Conservation (phyloP, 306 rosid species). For the Malus sylvestris region DNA sequence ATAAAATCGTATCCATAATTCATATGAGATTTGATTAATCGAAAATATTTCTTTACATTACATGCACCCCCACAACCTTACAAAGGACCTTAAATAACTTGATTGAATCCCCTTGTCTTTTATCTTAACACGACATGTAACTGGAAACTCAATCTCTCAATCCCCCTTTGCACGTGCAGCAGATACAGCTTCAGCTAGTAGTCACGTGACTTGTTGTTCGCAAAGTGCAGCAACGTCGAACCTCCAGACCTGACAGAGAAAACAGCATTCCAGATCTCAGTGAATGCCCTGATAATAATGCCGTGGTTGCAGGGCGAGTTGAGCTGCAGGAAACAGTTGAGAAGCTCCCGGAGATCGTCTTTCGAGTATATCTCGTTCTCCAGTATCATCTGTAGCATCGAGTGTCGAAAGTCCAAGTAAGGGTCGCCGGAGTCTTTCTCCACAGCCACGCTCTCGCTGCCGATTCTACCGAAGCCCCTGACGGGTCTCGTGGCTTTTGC, state of each 20-base stretch:
- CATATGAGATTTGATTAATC: not conserved
- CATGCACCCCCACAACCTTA: not conserved
- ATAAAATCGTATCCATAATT: not conserved
- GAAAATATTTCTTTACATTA: not conserved
- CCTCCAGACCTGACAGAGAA: constrained; percentile 36
- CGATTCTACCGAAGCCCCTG: constrained; percentile 55
- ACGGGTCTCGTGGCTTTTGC: constrained; percentile 16
- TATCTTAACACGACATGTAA: not conserved
- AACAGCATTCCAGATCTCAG: constrained; percentile 90
- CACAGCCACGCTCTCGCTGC: constrained; percentile 76
- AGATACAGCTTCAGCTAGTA: constrained; percentile 7
- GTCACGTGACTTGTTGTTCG: constrained; percentile 37
- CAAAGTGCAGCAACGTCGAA: not conserved
- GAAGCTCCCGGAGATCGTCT: constrained; percentile 65
- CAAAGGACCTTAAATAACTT: not conserved
- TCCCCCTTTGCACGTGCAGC: constrained; percentile 8
- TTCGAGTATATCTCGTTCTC: constrained; percentile 85
- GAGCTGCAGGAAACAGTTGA: constrained; percentile 73
- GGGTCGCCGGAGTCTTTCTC: constrained; percentile 96
- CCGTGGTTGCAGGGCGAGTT: constrained; percentile 72
- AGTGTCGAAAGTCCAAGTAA: constrained; percentile 69
- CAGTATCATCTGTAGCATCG: constrained; percentile 91
- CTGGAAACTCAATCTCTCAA: not conserved
- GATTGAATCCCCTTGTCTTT: not conserved
- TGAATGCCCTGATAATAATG: constrained; percentile 68